phyloP scores from a whole-genome alignment of 768 basidiomycete species.

The Ramaria rubella region DNA sequence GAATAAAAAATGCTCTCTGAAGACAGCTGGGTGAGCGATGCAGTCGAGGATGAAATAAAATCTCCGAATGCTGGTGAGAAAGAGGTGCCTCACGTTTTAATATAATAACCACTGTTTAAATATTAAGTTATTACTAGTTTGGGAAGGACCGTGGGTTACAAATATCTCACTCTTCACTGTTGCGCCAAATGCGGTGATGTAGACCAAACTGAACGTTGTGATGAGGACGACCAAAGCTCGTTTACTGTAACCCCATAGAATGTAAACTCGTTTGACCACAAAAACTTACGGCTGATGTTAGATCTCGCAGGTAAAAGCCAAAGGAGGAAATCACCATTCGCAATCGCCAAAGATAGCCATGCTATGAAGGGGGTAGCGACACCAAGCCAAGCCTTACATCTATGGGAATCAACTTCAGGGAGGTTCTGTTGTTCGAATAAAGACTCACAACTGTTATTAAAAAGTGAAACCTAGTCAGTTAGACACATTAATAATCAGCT shows the following conservation, averaged over 20 bases:
- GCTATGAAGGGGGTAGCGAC: too few relatives aligned
- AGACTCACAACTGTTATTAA: not conserved
- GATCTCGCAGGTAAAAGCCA: not conserved
- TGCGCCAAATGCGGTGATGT: not conserved
- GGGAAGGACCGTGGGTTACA: not conserved
- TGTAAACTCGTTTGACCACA: constrained; percentile 8
- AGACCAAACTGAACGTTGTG: not conserved
- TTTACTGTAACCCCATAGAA: constrained; percentile 3
- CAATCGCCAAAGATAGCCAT: not conserved
- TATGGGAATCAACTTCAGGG: too few relatives aligned
- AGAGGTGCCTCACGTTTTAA: too few relatives aligned
- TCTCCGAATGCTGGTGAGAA: too few relatives aligned
- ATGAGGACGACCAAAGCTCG: not conserved
- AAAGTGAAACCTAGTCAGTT: not conserved
- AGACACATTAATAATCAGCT: not conserved
- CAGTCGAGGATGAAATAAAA: too few relatives aligned
- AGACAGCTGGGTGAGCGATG: too few relatives aligned
- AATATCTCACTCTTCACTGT: not conserved
- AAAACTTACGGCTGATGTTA: not conserved
- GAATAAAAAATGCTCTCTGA: not conserved
- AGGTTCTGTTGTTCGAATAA: not conserved
- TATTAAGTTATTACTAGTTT: too few relatives aligned
- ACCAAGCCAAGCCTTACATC: too few relatives aligned
- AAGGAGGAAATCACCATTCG: not conserved
- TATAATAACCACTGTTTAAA: not conserved